Base-by-base conservation (phyloP, 78 protist genomes). In the Tieghemostelium lacteum region DNA sequence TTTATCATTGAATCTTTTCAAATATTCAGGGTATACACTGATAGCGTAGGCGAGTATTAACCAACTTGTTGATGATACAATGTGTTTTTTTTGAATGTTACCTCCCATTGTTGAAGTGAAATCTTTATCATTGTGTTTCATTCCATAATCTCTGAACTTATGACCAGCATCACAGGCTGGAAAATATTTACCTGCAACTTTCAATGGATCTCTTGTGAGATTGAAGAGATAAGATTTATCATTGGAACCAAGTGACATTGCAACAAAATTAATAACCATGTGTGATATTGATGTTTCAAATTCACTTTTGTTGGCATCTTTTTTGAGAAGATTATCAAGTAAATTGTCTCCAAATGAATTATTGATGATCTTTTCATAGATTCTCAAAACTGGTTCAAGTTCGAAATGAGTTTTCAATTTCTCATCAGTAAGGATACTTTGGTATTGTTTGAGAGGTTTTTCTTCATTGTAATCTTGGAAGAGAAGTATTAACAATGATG, bases 61-160 rank as follows among this genome's bases (percentile, higher is more conserved):
- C 88, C 88, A 78, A 26, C 70, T 54, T 19, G 76, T 55, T 8
- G 65, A 34, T 7, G 67, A 71, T 0, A 78, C 73, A 37, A 78
- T 28, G 29, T 64, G 50, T 28, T 78, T 64, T 39, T 66, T 54
- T 0, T 66, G 52, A 1, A 22, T 2, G 39, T 66, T 57, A 22
- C 55, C 24, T 2, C 71, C 73, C 88, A 78, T 78, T 14, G 54
- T 39, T 2, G 26, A 54, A 1, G 63, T 42, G 26, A 26, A 2
- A 24, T 31, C 71, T 28, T 37, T 69, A 58, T 28, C 40, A 16
- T 45, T 34, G 36, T 76, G 64, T 12, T 49, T 39, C 77, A 78
- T 66, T 65, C 75, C 88, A 55, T 76, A 78, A 29, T 78, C 88
- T 61, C 88, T 66, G 63, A 78, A 78, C 0, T 55, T 52, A 45